Percentiles rank a stretch among this genome's conserved stretches.
These are phyloP conservation scores for Silene noctiflora DNA, from an alignment of 179 eudicot species.

Conservation along the genomic window DNA sequence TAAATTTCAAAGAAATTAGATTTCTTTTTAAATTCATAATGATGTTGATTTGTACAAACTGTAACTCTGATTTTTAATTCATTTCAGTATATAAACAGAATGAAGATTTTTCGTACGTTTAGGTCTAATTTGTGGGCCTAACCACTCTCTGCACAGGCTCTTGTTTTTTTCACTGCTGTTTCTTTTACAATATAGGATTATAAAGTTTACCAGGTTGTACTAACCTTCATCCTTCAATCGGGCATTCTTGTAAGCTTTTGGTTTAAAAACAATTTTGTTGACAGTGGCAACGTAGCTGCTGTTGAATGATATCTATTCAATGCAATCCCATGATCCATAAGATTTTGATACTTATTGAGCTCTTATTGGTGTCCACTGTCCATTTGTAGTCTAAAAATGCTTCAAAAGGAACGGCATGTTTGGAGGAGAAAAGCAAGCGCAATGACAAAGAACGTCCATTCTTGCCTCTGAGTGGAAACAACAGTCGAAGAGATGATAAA, in stretches of 20 bases:
- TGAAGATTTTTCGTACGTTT: neutral
- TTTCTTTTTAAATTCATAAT: neutral
- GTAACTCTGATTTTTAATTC: neutral
- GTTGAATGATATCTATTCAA: neutral
- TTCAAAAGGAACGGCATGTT: conserved; percentile 11
- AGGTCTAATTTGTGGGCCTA: no score
- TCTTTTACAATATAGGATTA: no score
- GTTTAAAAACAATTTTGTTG: neutral
- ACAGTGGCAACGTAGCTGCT: neutral
- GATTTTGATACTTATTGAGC: neutral
- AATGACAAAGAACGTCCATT: conserved; percentile 18
- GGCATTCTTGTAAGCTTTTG: neutral
- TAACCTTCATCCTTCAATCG: neutral
- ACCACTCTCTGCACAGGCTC: no score
- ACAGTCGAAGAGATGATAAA: conserved; percentile 24
- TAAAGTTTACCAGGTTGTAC: neutral
- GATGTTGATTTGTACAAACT: neutral
- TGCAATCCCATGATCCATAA: conserved; percentile 5
- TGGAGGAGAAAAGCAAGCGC: conserved; percentile 18
- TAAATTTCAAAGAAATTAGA: neutral
- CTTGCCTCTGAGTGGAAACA: conserved; percentile 16
- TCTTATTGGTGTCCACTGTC: conserved; percentile 10
- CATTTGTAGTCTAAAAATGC: conserved; percentile 31
- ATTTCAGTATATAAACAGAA: neutral
- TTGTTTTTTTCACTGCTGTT: no score